phyloP scores from a whole-genome alignment of 2,329 filamentous ascomycete genomes.

The Xylariales sp. region DNA sequence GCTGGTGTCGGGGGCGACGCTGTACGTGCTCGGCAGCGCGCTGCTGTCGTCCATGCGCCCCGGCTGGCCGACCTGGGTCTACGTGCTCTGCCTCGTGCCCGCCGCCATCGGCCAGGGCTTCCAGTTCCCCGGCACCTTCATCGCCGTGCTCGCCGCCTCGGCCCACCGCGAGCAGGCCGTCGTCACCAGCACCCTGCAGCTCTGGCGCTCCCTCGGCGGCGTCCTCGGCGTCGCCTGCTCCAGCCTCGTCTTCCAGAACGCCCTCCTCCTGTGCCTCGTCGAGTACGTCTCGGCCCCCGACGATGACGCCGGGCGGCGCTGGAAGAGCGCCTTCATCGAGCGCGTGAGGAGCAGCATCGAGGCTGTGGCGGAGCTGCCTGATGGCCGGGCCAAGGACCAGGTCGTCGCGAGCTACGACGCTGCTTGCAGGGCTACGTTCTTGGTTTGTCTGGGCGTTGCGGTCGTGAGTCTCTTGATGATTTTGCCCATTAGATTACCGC shows the following conservation, averaged over 20 bases:
- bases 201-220: conserved; percentile 77
- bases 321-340: conserved; percentile 67
- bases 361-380: conserved; percentile 59
- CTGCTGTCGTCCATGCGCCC: conserved; percentile 62
- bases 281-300: conserved; percentile 58
- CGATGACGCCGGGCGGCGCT: conserved; percentile 56
- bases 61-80: conserved; percentile 62
- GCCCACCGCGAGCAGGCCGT: conserved; percentile 73
- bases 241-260: conserved; percentile 79
- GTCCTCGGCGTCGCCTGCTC: conserved; percentile 80
- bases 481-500: conserved; percentile 65
- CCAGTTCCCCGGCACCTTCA: conserved; percentile 72
- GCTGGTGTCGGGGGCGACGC: conserved; percentile 61
- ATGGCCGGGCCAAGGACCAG: conserved; percentile 59
- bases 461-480: conserved; percentile 61
- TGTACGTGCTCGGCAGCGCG: conserved; percentile 63
- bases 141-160: conserved; percentile 70
- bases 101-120: conserved; percentile 70
- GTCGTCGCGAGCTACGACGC: conserved; percentile 67
- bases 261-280: conserved; percentile 69
- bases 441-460: conserved; percentile 59
- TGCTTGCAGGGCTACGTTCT: conserved; percentile 61
- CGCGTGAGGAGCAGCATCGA: conserved; percentile 66
- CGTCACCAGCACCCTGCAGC: conserved; percentile 74
- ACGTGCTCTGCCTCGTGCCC: conserved; percentile 68